A percentile compares a stretch with the other conserved stretches of the same genome.
These are phyloP conservation scores for Xylariaceae sp. DNA, from an alignment of 2,329 filamentous ascomycete genomes.

Conservation along the genomic window DNA sequence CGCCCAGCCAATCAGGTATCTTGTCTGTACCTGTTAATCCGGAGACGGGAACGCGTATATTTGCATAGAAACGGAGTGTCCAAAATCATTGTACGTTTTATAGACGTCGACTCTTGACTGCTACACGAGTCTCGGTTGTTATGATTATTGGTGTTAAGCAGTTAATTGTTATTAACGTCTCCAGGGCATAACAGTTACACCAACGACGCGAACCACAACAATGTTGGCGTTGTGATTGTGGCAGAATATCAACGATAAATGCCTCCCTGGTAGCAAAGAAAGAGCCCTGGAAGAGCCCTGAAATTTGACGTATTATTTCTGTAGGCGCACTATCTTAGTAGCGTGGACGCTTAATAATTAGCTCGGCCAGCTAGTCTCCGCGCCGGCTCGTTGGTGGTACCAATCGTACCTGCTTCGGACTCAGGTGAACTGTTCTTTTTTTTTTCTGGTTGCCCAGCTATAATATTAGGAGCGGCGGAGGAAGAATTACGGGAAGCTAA, in stretches of 20 bases:
- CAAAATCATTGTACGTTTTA: no score
- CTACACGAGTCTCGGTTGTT: no score
- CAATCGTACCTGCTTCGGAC: background rate
- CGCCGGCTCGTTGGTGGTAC: background rate
- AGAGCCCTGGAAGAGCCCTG: background rate
- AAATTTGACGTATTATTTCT: background rate
- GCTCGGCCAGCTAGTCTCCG: background rate
- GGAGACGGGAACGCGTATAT: no score
- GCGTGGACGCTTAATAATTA: background rate
- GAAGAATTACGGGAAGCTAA: background rate
- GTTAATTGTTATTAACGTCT: no score
- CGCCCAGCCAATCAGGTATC: no score
- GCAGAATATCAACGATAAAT: background rate
- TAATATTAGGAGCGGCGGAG: constrained; percentile 1
- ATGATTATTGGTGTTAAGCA: no score
- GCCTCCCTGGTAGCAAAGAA: background rate
- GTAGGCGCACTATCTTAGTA: background rate
- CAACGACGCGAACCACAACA: background rate
- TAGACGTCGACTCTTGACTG: no score
- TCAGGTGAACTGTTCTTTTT: background rate
- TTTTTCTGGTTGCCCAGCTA: background rate
- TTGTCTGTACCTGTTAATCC: no score
- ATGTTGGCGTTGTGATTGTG: background rate
- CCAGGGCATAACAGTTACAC: background rate
- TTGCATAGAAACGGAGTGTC: no score